Conservation (phyloP, 148 eudicot genomes). For the Dianthus caryophyllus region DNA sequence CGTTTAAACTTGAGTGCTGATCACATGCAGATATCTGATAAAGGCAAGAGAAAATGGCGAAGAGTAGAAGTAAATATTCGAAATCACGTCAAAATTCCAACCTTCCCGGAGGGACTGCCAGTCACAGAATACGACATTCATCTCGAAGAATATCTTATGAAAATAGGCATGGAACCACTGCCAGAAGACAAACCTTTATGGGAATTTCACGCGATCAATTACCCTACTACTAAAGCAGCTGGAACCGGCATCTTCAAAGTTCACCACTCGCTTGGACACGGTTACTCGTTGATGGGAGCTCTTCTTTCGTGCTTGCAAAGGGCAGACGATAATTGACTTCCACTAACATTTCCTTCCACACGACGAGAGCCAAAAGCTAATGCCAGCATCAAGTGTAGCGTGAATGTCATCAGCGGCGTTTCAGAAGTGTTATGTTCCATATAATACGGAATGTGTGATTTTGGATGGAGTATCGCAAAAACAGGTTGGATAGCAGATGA, state of each 20-base stretch:
- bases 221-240: conserved; percentile 60
- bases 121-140: conserved; percentile 37
- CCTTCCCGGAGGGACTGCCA: conserved; percentile 33
- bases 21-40: conserved; percentile 39
- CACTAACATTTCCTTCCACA: conserved; percentile 49
- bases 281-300: conserved; percentile 79
- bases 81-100: conserved; percentile 49
- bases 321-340: conserved; percentile 59
- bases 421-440: conserved; percentile 21
- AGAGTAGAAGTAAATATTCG: conserved; percentile 53
- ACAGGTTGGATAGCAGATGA: conserved; percentile 49
- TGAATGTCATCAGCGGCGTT: conserved; percentile 6
- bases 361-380: background rate
- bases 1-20: background rate
- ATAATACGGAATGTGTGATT: conserved; percentile 36
- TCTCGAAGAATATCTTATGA: conserved; percentile 50
- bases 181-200: conserved; percentile 75
- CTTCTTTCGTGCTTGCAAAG: conserved; percentile 67
- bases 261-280: conserved; percentile 83
- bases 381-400: background rate
- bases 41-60: conserved; percentile 58
- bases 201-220: conserved; percentile 59
- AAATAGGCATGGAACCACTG: conserved; percentile 37
- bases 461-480: conserved; percentile 55
- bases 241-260: conserved; percentile 57